phyloP scores from a whole-genome alignment of 148 eudicot species.

The Amaranthus palmeri region DNA sequence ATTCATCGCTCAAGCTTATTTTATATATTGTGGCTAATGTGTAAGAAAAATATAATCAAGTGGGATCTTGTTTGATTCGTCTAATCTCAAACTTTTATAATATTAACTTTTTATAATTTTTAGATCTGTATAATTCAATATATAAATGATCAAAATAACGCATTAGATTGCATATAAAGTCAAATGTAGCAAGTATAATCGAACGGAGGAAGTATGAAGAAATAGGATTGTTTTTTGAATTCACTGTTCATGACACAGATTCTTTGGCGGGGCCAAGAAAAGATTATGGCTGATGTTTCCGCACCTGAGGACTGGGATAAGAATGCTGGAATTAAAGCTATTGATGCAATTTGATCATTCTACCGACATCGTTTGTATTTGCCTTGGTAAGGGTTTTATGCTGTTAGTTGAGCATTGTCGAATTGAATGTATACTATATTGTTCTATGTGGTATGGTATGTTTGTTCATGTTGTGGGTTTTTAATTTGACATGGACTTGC shows the following conservation, averaged over 20 bases:
- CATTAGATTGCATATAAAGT: no score
- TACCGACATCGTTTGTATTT: constrained; percentile 2
- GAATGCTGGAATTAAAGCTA: constrained; percentile 54
- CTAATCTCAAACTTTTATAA: no score
- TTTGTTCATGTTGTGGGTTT: background rate
- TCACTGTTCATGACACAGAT: constrained; percentile 45
- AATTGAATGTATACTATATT: background rate
- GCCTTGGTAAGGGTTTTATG: constrained; percentile 18
- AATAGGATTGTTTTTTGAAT: constrained; percentile 1
- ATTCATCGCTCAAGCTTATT: no score
- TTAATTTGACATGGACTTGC: background rate
- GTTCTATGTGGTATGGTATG: background rate
- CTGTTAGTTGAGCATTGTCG: background rate
- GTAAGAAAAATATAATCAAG: no score
- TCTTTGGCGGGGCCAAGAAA: constrained; percentile 80
- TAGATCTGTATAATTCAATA: no score
- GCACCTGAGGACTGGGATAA: constrained; percentile 79
- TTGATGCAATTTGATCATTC: constrained; percentile 45
- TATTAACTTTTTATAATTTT: no score
- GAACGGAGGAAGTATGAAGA: background rate
- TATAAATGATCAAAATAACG: no score
- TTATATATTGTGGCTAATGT: no score
- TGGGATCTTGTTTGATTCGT: no score
- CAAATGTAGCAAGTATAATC: no score
- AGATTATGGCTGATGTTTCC: constrained; percentile 64